Evolutionary conservation across 257 asterid genomes (phyloP).

Genomic region (Datura wrightii): DNA sequence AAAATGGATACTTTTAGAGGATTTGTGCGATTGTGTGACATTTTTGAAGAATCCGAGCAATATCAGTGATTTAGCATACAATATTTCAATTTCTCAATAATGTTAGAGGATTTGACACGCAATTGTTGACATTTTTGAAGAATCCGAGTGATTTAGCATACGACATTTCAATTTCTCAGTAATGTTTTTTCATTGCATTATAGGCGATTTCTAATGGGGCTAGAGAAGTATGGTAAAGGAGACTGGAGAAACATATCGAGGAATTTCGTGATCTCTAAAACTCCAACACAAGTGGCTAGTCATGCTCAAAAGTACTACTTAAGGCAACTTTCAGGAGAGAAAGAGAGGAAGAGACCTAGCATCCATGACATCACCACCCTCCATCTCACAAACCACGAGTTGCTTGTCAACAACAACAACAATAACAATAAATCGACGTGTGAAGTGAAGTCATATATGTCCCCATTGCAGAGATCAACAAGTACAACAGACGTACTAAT

Average conservation of each 20-base stretch:
- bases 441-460: conserved; percentile 27
- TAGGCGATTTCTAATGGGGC: conserved; percentile 76
- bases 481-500: conserved; percentile 41
- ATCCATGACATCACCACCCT: conserved; percentile 78
- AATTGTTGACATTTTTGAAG: no score
- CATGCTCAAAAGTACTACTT: conserved; percentile 88
- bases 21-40: no score
- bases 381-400: conserved; percentile 37
- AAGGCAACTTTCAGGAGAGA: conserved; percentile 67
- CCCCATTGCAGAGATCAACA: conserved; percentile 37
- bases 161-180: not conserved
- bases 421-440: not conserved
- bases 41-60: not conserved
- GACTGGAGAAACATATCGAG: conserved; percentile 84
- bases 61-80: not conserved
- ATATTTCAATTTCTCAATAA: not conserved
- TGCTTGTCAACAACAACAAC: conserved; percentile 31
- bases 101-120: no score
- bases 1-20: not conserved
- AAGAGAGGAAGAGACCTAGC: conserved; percentile 81
- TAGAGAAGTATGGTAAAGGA: conserved; percentile 74
- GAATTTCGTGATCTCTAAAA: conserved; percentile 72
- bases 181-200: not conserved
- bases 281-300: conserved; percentile 91
- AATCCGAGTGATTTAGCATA: not conserved